Evolutionary conservation across 2,329 filamentous ascomycete genomes (phyloP), one percentile per base, ranked within the genome.

Genomic region (Ophiostoma novo-ulmi): DNA sequence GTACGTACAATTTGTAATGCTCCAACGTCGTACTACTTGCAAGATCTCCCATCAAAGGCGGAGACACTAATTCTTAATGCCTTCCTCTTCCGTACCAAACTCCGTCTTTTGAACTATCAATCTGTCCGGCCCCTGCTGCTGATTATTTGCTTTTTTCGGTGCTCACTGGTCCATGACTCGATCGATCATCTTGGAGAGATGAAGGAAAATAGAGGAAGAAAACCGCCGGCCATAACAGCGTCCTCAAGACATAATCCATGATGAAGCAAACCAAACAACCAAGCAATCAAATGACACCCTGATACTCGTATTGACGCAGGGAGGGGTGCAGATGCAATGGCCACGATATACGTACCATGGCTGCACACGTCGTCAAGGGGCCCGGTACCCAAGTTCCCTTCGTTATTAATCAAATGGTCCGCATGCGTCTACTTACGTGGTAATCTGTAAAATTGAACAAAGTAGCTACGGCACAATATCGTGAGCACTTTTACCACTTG

Each of bases 11-110:
- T 6, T 20, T 52, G 22, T 69, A 36, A 22, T 35, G 2, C 5
- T 22, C 52, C 52, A 20, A 26, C n/a, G 52, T 55, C n/a, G 52
- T 55, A 48, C n/a, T 44, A 44, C 22, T 22, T 26, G 68, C 44
- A 36, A 39, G 68, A 64, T 39, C 58, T 36, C 5, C 26, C 39
- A 58, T 26, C 31, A 67, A 31, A 58, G 69, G n/a, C 36, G 64
- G 48, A 48, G 69, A 67, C 69, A 70, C 64, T 70, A 67, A 61
- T 10, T 55, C 20, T 70, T 67, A 13, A 70, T 63, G 69, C 64
- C 64, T 70, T 70, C 69, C 69, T 70, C 48, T 67, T 70, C 69
- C 64, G 36, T 67, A 41, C 35, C 69, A 67, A 36, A 36, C 69
- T 70, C 69, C 69, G 69, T 61, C 41, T 20, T n/a, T 20, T 6